phyloP scores from a whole-genome alignment of 148 eudicot genomes.

The Chenopodium formosanum region DNA sequence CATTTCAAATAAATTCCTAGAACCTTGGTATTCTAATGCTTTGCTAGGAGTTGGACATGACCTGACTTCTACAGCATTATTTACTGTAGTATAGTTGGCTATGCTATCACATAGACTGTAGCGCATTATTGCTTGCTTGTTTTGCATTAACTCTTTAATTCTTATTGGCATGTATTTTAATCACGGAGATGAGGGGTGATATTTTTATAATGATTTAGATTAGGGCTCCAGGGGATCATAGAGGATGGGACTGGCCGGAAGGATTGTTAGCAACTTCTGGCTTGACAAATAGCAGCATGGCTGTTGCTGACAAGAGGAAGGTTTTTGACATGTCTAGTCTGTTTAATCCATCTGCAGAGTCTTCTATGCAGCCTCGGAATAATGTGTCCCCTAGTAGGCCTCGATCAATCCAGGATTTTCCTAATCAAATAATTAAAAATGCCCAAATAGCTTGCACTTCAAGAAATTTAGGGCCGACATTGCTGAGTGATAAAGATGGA shows the following conservation, averaged over 20 bases:
- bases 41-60: not conserved
- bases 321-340: conserved; percentile 38
- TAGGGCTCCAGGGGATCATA: conserved; percentile 60
- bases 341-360: conserved; percentile 33
- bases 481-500: conserved; percentile 23
- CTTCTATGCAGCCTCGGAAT: conserved; percentile 34
- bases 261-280: conserved; percentile 44
- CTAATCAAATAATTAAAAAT: conserved; percentile 22
- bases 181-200: conserved; percentile 43
- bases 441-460: conserved; percentile 21
- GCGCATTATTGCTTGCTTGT: conserved; percentile 15
- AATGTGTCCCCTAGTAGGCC: conserved; percentile 25
- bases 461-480: conserved; percentile 28
- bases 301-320: conserved; percentile 32
- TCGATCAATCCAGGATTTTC: conserved; percentile 21
- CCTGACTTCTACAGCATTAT: conserved; percentile 4
- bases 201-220: conserved; percentile 62
- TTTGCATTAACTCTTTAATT: conserved; percentile 24
- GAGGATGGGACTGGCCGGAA: conserved; percentile 84
- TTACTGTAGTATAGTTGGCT: not conserved
- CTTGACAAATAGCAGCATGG: conserved; percentile 27
- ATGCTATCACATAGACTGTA: not conserved
- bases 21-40: not conserved
- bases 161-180: conserved; percentile 38
- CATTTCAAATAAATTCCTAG: not conserved